A percentile compares a stretch with the other conserved stretches of the same genome.
Evolutionary conservation across 352 stramenopile species (phyloP).

Genomic region (Phytophthora meadii): DNA sequence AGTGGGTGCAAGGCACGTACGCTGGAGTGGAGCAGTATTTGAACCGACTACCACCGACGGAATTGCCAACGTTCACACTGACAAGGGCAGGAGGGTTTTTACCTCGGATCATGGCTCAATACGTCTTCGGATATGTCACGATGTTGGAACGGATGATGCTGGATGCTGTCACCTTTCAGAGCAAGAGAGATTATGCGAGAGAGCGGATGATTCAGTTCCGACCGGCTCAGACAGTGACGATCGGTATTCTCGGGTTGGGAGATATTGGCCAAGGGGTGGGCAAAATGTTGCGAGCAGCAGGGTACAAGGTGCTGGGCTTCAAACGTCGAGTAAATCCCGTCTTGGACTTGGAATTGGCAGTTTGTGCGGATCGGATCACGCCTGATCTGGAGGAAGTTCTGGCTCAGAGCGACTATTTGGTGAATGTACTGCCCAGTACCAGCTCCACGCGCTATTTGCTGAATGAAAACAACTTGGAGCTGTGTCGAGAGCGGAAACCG

Average conservation of each 20-base stretch:
- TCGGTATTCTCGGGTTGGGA: slow-evolving; percentile 64
- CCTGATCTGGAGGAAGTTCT: slow-evolving; percentile 61
- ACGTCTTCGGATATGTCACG: slow-evolving; percentile 66
- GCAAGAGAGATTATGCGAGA: slow-evolving; percentile 44
- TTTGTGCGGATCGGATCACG: slow-evolving; percentile 50
- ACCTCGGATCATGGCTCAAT: slow-evolving; percentile 66
- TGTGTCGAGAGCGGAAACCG: slow-evolving; percentile 60
- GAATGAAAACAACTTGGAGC: slow-evolving; percentile 50
- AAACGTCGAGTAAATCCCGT: slow-evolving; percentile 49
- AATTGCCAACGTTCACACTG: slow-evolving; percentile 46
- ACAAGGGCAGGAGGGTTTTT: slow-evolving; percentile 67
- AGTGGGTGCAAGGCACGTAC: slow-evolving; percentile 78
- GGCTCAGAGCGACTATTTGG: slow-evolving; percentile 71
- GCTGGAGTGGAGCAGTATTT: slow-evolving; percentile 70
- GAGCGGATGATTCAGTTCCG: slow-evolving; percentile 52
- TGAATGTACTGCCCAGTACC: slow-evolving; percentile 91
- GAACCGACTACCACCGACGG: slow-evolving; percentile 34
- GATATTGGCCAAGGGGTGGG: slow-evolving; percentile 72
- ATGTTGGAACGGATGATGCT: slow-evolving; percentile 73
- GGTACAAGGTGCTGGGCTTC: slow-evolving; percentile 77
- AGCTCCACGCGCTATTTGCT: slow-evolving; percentile 72
- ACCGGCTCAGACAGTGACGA: slow-evolving; percentile 52
- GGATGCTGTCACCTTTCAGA: slow-evolving; percentile 50
- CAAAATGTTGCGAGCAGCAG: slow-evolving; percentile 48
- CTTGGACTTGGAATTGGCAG: slow-evolving; percentile 10